phyloP scores from a whole-genome alignment of 352 stramenopile genomes.

The Synura sp. region DNA sequence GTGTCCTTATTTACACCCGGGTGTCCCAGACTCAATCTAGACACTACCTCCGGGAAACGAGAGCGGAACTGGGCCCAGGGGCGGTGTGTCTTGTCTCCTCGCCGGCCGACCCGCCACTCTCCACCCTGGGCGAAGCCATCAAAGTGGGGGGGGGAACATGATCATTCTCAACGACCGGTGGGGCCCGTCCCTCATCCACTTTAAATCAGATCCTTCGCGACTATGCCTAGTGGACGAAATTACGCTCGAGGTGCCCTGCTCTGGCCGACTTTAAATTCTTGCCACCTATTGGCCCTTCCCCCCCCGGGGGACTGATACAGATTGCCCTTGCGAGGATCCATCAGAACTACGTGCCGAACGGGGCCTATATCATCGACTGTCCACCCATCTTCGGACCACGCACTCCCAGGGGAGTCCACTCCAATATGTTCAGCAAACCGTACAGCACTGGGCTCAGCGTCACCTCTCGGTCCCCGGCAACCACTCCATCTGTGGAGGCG shows the following conservation, averaged over 20 bases:
- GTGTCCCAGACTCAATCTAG: conserved; percentile 19
- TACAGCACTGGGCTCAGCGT: conserved; percentile 16
- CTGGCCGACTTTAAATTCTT: conserved; percentile 4
- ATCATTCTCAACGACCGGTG: conserved; percentile 19
- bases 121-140: conserved; percentile 2
- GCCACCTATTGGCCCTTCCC: conserved; percentile 12
- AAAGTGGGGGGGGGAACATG: conserved; percentile 14
- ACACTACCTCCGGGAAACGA: conserved; percentile 16
- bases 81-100: conserved; percentile 21
- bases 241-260: neutral
- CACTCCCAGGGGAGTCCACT: neutral
- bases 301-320: conserved; percentile 11
- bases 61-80: conserved; percentile 12
- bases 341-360: neutral
- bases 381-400: conserved; percentile 12
- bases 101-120: neutral
- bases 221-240: conserved; percentile 19
- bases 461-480: conserved; percentile 17
- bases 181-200: conserved; percentile 15
- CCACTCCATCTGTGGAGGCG: too few relatives aligned
- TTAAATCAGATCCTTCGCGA: conserved; percentile 21
- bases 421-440: conserved; percentile 13
- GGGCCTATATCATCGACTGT: conserved; percentile 21
- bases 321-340: neutral
- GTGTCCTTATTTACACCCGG: conserved; percentile 2